Percentiles rank a stretch among this genome's conserved stretches.
phyloP scores from a whole-genome alignment of 352 stramenopile genomes.

The Blastocystis sp. region DNA sequence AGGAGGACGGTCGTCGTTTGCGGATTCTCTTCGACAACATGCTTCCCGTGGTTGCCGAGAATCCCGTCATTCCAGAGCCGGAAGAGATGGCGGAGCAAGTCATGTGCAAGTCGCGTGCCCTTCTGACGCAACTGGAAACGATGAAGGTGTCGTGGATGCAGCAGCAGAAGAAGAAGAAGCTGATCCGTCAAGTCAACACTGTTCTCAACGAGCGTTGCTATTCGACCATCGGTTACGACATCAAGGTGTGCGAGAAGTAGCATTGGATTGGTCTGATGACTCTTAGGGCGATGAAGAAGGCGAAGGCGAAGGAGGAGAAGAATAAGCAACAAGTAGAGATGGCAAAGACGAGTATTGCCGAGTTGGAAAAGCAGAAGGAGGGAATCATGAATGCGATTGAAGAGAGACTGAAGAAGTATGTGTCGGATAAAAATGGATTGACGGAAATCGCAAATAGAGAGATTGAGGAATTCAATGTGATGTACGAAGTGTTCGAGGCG shows the following conservation, averaged over 20 bases:
- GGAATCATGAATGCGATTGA: background rate
- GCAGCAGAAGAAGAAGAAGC: background rate
- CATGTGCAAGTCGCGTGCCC: background rate
- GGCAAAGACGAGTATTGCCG: background rate
- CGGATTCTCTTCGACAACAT: conserved; percentile 45
- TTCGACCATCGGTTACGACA: background rate
- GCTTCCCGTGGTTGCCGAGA: conserved; percentile 3
- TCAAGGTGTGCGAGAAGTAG: conserved; percentile 45
- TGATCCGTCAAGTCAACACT: background rate
- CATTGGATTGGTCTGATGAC: background rate
- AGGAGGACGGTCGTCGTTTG: background rate
- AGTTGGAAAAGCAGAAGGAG: background rate
- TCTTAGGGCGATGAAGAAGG: conserved; percentile 43
- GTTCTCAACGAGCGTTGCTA: background rate
- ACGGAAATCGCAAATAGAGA: background rate
- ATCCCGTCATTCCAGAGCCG: conserved; percentile 33
- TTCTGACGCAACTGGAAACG: background rate
- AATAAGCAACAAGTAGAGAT: background rate
- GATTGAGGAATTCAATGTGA: conserved; percentile 42
- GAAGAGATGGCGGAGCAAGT: conserved; percentile 50
- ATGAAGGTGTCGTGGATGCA: background rate
- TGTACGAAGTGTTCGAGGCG: conserved; percentile 25
- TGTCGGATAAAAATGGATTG: conserved; percentile 20
- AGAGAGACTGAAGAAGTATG: background rate
- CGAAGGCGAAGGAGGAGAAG: background rate